phyloP scores from a whole-genome alignment of 495 filamentous ascomycete genomes.

The Chaetomidium leptoderma region DNA sequence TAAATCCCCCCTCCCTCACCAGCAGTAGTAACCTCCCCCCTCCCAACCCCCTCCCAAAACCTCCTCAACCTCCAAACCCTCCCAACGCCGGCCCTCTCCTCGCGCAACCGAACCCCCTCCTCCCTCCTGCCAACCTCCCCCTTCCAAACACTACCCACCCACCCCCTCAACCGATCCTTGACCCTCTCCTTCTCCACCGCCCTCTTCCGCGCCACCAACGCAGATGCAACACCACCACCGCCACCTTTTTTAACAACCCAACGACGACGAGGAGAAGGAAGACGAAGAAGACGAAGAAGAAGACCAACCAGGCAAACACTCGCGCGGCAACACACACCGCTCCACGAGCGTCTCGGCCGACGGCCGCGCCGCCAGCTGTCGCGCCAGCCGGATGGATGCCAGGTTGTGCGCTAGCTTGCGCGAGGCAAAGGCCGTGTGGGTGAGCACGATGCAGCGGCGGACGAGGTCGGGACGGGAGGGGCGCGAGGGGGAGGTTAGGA shows the following conservation, averaged over 20 bases:
- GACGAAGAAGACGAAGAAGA: background rate
- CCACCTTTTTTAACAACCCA: background rate
- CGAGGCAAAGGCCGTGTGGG: conserved; percentile 51
- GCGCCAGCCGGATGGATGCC: conserved; percentile 47
- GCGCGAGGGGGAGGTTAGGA: conserved; percentile 47
- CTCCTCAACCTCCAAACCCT: conserved; percentile 48
- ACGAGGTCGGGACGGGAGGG: conserved; percentile 52
- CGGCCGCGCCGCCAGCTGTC: conserved; percentile 41
- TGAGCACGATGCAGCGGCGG: conserved; percentile 55
- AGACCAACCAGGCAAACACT: conserved; percentile 36
- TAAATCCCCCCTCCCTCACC: too few relatives aligned
- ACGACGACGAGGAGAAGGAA: background rate
- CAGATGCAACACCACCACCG: conserved; percentile 22
- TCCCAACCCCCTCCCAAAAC: conserved; percentile 50
- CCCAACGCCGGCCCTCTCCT: conserved; percentile 43
- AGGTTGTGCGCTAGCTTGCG: conserved; percentile 50
- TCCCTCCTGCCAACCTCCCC: conserved; percentile 39
- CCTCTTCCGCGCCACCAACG: conserved; percentile 39
- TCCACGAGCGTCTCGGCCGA: conserved; percentile 42
- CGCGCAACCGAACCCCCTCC: conserved; percentile 37
- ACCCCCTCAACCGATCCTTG: conserved; percentile 50
- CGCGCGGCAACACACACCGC: conserved; percentile 43
- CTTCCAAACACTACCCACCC: conserved; percentile 46
- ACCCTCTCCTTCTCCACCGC: conserved; percentile 53
- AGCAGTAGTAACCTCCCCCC: too few relatives aligned